Base-by-base conservation (phyloP, 805 yeast genomes). In the Yarrowia sp. region DNA sequence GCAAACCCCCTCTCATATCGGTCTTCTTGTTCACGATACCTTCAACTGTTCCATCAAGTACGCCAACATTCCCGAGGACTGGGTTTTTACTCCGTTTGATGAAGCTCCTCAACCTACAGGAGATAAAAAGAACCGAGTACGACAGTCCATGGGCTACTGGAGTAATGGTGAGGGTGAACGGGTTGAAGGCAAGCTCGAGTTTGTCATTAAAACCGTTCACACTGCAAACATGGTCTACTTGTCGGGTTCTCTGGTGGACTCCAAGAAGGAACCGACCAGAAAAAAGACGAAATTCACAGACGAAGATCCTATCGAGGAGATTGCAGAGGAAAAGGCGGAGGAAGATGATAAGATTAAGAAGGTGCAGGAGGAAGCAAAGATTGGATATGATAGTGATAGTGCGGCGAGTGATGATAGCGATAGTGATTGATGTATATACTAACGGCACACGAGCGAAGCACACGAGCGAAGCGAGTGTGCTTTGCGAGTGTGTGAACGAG, bases 1-100 rank as follows among this genome's bases (percentile, higher is more conserved):
- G 84, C 98, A 93, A 78, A 87, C 97, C 2, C 96, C 96, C 15
- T 88, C 97, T 8, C 99, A 95, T 74, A 88, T 95, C 71, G 98
- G 98, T 67, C 80, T 95, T 67, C 81, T 95, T 69, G 81, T 95
- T 58, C 92, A 90, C 74, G 98, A 95, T 77, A 90, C 96, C 0
- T 95, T 95, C 79, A 95, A 95, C 77, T 98, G 98, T 22, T 86
- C 93, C 51, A 90, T 95, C 68, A 90, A 89, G 76, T 86, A 89
- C 74, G 86, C 83, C 73, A 86, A 85, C 70, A 92, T 95, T 67
- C 99, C 99, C n/a, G 77, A 79, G 45, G 83, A 80, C 53, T 95
- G 99, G 99, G 79, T 80, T 38, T 95, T 93, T 76, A 82, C 90
- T 64, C 64, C 65, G 18, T 47, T 50, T 13, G 67, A 68, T 6